Base-by-base conservation (phyloP, 441 rosid genomes). In the Pelargonium myrrhifolium region DNA sequence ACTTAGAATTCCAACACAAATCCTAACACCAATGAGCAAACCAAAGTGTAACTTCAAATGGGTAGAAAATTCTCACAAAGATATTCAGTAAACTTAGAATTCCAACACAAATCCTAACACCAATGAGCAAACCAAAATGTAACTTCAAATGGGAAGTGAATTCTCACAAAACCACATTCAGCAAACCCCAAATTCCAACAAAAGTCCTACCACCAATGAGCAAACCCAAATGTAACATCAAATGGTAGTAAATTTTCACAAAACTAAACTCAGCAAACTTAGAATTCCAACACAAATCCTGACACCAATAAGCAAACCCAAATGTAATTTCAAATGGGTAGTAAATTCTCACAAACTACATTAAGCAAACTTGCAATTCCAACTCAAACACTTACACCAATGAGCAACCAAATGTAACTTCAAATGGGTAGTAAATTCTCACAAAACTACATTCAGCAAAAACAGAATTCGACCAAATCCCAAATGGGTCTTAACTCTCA, bases 401-500 rank as follows among this genome's bases (percentile, higher is more conserved):
- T 18, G 59, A 53, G 58, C 21, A 51, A 51, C 21, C 22, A 51
- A 15, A 51, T 51, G 60, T 17, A 18, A 20, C 11, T 55, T 55
- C 26, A 55, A 55, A 55, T 18, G 60, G 28, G 60, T 18, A 24
- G 26, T 11, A 55, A 55, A 10, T 55, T 18, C 11, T 7, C 24
- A 55, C 10, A 53, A 55, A 53, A 53, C 59, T 53, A 53, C 9
- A 3, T 53, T 18, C 58, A 51, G 58, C 58, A 51, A 53, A 49
- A 9, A 17, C 20, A 49, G 21, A 53, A 7, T 21, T 53, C 59
- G 10, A 18, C 17, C 59, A 53, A 53, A 17, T 17, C 9, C 31
- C 64, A 56, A 69, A 71, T 37, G 63, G 58, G 71, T 12, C n/a
- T n/a, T n/a, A n/a, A 26, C 31, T 26, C 9, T 45, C 31, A 22